Conservation (phyloP, 2,329 filamentous ascomycete species). For the Huntiella savannae region DNA sequence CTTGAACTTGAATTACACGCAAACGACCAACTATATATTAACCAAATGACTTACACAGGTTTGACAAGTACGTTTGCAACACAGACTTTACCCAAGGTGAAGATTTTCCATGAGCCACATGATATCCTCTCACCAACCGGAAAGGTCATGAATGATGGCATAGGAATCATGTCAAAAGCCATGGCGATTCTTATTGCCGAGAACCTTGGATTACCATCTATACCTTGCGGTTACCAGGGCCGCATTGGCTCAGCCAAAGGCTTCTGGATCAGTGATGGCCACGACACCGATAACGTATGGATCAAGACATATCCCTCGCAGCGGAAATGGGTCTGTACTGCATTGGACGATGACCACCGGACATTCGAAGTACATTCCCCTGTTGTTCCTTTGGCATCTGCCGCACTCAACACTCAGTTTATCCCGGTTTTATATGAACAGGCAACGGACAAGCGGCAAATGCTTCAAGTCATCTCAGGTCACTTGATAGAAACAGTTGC, state of each 20-base stretch:
- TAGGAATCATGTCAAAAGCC: slow-evolving; percentile 42
- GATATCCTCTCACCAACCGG: slow-evolving; percentile 23
- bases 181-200: slow-evolving; percentile 35
- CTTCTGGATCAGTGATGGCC: slow-evolving; percentile 46
- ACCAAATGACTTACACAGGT: slow-evolving; percentile 18
- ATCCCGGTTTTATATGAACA: slow-evolving; percentile 47
- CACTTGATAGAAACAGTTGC: slow-evolving; percentile 31
- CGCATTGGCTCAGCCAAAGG: slow-evolving; percentile 58
- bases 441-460: slow-evolving; percentile 24
- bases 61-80: slow-evolving; percentile 32
- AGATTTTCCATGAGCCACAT: slow-evolving; percentile 23
- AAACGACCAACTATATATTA: background rate
- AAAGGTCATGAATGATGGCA: slow-evolving; percentile 47
- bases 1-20: too few relatives aligned
- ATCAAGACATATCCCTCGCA: slow-evolving; percentile 51
- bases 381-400: slow-evolving; percentile 28
- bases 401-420: slow-evolving; percentile 46
- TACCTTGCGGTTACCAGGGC: slow-evolving; percentile 48
- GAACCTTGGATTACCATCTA: slow-evolving; percentile 28
- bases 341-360: slow-evolving; percentile 28
- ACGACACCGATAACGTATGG: slow-evolving; percentile 34
- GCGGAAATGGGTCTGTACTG: slow-evolving; percentile 42
- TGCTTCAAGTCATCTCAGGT: slow-evolving; percentile 29
- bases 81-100: slow-evolving; percentile 23
- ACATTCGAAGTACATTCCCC: slow-evolving; percentile 45